Evolutionary conservation across 2,329 filamentous ascomycete species (phyloP).

Genomic region (Ilyonectria robusta): DNA sequence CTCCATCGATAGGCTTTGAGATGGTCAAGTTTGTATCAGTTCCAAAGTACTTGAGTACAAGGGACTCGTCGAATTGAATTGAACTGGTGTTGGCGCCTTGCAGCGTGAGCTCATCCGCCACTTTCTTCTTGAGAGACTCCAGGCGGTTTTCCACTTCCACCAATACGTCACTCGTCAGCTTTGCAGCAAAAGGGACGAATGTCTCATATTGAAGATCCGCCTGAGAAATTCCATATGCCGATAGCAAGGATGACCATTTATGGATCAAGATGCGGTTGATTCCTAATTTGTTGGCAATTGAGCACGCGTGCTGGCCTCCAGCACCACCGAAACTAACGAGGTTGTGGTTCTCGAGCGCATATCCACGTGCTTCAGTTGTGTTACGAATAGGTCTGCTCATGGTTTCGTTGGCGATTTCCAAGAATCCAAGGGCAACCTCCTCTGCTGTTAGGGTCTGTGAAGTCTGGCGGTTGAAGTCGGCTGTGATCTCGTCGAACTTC

Average conservation of each 20-base stretch:
- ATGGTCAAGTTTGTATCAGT: slow-evolving; percentile 60
- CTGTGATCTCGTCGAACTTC: slow-evolving; percentile 58
- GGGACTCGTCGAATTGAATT: slow-evolving; percentile 57
- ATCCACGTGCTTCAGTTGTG: slow-evolving; percentile 71
- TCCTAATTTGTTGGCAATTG: slow-evolving; percentile 57
- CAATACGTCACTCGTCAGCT: slow-evolving; percentile 28
- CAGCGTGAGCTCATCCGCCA: slow-evolving; percentile 54
- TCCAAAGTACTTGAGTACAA: slow-evolving; percentile 65
- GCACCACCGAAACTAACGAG: slow-evolving; percentile 75
- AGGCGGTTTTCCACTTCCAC: slow-evolving; percentile 42
- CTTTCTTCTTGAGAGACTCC: slow-evolving; percentile 46
- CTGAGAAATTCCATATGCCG: slow-evolving; percentile 60
- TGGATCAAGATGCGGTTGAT: slow-evolving; percentile 60
- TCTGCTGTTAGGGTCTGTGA: slow-evolving; percentile 50
- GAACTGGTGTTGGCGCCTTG: slow-evolving; percentile 58
- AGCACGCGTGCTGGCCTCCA: slow-evolving; percentile 73
- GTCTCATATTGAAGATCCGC: slow-evolving; percentile 57
- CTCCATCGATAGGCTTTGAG: slow-evolving; percentile 51
- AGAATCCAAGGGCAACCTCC: slow-evolving; percentile 76
- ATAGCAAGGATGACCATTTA: slow-evolving; percentile 57
- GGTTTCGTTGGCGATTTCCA: slow-evolving; percentile 82
- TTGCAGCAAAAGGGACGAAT: slow-evolving; percentile 51
- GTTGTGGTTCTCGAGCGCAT: slow-evolving; percentile 50
- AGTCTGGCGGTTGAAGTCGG: slow-evolving; percentile 56
- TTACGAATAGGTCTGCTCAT: slow-evolving; percentile 84